Base-by-base conservation (phyloP, 768 basidiomycete species). In the Suillus hirtellus region DNA sequence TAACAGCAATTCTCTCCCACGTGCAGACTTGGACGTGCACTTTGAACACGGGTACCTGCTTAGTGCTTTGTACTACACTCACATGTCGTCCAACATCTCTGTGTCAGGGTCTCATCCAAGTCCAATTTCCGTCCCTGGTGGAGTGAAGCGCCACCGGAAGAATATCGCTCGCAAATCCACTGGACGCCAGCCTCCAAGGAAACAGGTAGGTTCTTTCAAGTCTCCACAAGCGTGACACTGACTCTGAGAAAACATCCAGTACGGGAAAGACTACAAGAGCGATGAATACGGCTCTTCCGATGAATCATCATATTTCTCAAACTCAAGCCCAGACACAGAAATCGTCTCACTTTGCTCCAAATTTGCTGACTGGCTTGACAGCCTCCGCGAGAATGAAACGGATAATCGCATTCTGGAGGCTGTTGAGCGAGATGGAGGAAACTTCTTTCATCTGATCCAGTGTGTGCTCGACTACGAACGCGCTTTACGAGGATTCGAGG, bases 341-440 rank as follows among this genome's bases (percentile, higher is more conserved):
- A 27, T 37, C 15, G 55, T 15, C 9, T 40, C 38, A 24, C 55
- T 40, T 1, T 56, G 55, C 15, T 56, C 37, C 15, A 40, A 17
- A 40, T 56, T 56, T 27, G 55, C 55, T 27, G 37, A 56, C 15
- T 56, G 55, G 37, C 55, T 56, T 2, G 55, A 40, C 9, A 21
- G 38, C 38, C 55, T 56, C 15, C 14, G 55, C 9, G 38, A 56
- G 38, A 38, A 37, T 24, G 55, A 56, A 17, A 38, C 21, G 37
- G 55, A 56, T 10, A 27, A 11, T 8, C 21, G 44, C 43, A 40
- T 72, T 2, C 7, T 56, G 6, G 35, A 46, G 4, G 69, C 73
- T 10, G n/a, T 74, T 59, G 71, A 72, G 44, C 71, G 71, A 0
- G 71, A 72, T 11, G 71, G 67, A 0, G 27, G 38, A 1, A 40